Evolutionary conservation across 257 asterid genomes (phyloP).

Genomic region (Gentiana macrophylla): DNA sequence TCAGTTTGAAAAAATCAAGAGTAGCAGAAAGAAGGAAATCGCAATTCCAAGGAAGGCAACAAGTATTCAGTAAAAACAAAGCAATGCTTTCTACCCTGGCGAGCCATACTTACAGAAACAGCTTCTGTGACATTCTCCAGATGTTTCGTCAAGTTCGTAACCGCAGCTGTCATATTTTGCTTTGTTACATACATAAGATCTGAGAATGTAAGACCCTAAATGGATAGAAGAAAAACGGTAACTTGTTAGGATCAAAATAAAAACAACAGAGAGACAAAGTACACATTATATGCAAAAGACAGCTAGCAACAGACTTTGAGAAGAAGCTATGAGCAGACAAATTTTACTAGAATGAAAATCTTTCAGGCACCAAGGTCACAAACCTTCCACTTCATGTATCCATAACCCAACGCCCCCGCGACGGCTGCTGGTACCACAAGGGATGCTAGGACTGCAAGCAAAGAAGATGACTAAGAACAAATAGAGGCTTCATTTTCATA

Average conservation of each 20-base stretch:
- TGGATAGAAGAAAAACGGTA: slow-evolving; percentile 2
- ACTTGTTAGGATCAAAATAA: neutral
- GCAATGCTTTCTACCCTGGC: too few relatives aligned
- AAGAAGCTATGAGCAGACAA: slow-evolving; percentile 4
- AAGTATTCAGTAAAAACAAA: too few relatives aligned
- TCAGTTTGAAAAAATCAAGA: too few relatives aligned
- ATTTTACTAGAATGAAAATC: slow-evolving; percentile 1
- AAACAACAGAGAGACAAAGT: neutral
- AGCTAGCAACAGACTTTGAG: neutral
- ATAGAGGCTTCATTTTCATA: too few relatives aligned
- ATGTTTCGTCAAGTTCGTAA: slow-evolving; percentile 74
- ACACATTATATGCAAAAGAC: neutral
- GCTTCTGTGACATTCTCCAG: slow-evolving; percentile 74
- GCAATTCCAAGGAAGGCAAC: too few relatives aligned
- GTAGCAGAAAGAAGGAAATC: too few relatives aligned
- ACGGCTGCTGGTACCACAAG: slow-evolving; percentile 66
- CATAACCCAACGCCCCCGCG: slow-evolving; percentile 80
- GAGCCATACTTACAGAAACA: slow-evolving; percentile 51
- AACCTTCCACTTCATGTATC: slow-evolving; percentile 99
- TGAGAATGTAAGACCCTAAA: slow-evolving; percentile 74
- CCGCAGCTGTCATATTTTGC: slow-evolving; percentile 73
- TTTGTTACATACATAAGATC: slow-evolving; percentile 93
- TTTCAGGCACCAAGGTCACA: slow-evolving; percentile 6
- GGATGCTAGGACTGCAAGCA: slow-evolving; percentile 35
- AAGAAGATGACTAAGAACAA: slow-evolving; percentile 1